These are phyloP conservation scores for Cladosporium sphaerospermum DNA, from an alignment of 2,329 filamentous ascomycete species.

Conservation along the genomic window DNA sequence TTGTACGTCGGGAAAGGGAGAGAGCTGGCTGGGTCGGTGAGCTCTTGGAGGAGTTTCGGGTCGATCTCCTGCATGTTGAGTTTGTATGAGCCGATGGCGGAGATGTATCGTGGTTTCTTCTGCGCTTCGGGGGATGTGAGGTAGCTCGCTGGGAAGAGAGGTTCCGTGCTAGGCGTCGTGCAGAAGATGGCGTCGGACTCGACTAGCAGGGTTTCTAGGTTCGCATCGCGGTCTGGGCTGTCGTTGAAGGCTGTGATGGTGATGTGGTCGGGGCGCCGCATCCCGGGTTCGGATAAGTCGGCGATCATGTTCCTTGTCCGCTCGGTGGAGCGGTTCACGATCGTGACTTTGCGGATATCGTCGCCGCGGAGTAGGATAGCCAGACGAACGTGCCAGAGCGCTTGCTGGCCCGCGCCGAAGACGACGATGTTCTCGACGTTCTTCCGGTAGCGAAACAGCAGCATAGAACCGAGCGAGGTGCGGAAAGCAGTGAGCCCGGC, in stretches of 20 bases:
- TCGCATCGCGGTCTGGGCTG: neutral
- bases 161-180: constrained; percentile 69
- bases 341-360: constrained; percentile 71
- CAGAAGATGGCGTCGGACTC: constrained; percentile 80
- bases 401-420: constrained; percentile 83
- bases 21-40: constrained; percentile 22
- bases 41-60: constrained; percentile 64
- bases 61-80: constrained; percentile 78
- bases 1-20: constrained; percentile 43
- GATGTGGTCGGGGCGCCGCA: constrained; percentile 63
- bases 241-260: constrained; percentile 49
- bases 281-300: constrained; percentile 53
- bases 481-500: constrained; percentile 64
- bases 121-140: constrained; percentile 66
- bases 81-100: constrained; percentile 65
- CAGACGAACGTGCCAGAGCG: constrained; percentile 88
- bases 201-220: constrained; percentile 41
- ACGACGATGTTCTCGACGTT: constrained; percentile 70
- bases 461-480: constrained; percentile 57
- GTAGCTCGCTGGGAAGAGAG: constrained; percentile 67
- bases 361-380: constrained; percentile 63
- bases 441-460: constrained; percentile 57
- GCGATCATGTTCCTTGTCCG: constrained; percentile 34
- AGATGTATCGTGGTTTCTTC: constrained; percentile 63
- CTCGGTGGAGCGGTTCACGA: constrained; percentile 66